A percentile compares a stretch with the other conserved stretches of the same genome.
phyloP scores from a whole-genome alignment of 2,329 filamentous ascomycete species.

The Plenodomus tracheiphilus region DNA sequence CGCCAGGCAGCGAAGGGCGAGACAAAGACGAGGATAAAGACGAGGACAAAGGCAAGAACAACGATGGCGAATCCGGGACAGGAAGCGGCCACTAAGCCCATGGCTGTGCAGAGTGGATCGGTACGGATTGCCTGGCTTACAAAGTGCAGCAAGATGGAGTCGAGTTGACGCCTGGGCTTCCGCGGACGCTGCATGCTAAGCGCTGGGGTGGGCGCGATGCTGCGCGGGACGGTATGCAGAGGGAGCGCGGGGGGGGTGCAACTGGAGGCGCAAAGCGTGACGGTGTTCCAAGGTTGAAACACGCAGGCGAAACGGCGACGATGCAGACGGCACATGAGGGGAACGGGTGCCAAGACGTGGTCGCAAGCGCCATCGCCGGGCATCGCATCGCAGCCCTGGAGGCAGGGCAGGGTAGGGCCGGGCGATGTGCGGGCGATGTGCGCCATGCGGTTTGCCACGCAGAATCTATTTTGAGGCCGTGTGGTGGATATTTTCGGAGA shows the following conservation, averaged over 20 bases:
- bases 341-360: not conserved
- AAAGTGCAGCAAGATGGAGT: slow-evolving; percentile 77
- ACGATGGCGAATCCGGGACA: slow-evolving; percentile 7
- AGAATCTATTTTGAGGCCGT: not conserved
- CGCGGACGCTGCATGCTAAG: slow-evolving; percentile 5
- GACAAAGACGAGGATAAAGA: too few relatives aligned
- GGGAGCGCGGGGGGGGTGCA: not conserved
- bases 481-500: not conserved
- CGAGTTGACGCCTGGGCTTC: slow-evolving; percentile 31
- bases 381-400: too few relatives aligned
- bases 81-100: not conserved
- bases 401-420: not conserved
- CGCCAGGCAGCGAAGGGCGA: not conserved
- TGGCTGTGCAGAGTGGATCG: slow-evolving; percentile 19
- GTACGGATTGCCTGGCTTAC: slow-evolving; percentile 51
- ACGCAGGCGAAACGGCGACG: not conserved
- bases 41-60: too few relatives aligned
- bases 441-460: not conserved
- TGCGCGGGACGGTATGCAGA: not conserved
- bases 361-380: not conserved
- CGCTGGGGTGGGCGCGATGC: slow-evolving; percentile 2
- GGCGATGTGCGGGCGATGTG: not conserved
- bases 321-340: not conserved
- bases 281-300: slow-evolving; percentile 1
- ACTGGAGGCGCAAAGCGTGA: not conserved